Base-by-base conservation (phyloP, 2,329 filamentous ascomycete species). In the Cordyceps farinosa region DNA sequence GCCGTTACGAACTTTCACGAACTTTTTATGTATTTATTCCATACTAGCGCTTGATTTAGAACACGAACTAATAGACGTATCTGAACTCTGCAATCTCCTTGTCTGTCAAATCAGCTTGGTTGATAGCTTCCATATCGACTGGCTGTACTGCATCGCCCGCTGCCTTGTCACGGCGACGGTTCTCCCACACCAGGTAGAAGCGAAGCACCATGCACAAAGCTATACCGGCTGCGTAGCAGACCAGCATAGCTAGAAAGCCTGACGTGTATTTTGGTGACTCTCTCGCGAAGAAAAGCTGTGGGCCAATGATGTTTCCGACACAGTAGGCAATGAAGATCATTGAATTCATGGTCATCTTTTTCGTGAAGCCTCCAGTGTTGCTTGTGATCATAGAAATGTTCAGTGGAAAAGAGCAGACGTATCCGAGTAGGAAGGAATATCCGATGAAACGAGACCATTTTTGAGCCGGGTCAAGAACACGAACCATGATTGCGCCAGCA, bases 241-340 rank as follows among this genome's bases (percentile, higher is more conserved):
- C 81, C 61, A 89, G 77, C 67, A 88, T 85, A 2, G 84, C 84
- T 5, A 82, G 77, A 66, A 88, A 87, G 0, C 85, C 87, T 45
- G 83, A 86, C 50, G 82, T 79, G 70, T 90, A 90, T 1, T 79
- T 75, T 0, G 87, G 87, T 0, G 79, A 78, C 69, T 90, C 84
- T 53, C 72, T 73, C n/a, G 77, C 74, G n/a, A 84, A 75, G 75
- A 87, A 88, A 2, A 87, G 79, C 69, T 87, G 84, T 0, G 85
- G 84, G 0, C 83, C 85, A 42, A 85, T 81, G 8, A 86, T 82
- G 68, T 89, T 89, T 1, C 86, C 87, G 0, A 79, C 75, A 50
- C 82, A 83, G 80, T 85, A 87, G 1, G 81, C 80, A 51, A 88
- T 77, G 69, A 88, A 88, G 65, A 84, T 54, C 67, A 83, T 80